These are phyloP conservation scores for Ganoderma sinense DNA, from an alignment of 1,284 basidiomycete species.

Conservation along the genomic window DNA sequence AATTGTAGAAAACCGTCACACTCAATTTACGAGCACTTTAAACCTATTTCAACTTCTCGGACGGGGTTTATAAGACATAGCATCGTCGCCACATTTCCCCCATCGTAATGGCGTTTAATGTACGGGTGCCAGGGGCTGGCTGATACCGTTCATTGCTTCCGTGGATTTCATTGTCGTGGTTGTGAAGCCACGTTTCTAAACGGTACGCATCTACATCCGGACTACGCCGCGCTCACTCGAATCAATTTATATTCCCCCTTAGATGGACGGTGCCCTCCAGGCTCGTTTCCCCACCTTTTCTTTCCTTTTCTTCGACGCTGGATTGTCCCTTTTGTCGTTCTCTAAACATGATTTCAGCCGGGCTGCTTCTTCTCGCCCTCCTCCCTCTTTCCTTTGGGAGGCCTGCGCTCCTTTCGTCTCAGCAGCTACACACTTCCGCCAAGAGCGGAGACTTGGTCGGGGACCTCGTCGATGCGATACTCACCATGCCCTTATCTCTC, in stretches of 20 bases:
- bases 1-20: no score
- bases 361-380: slow-evolving; percentile 29
- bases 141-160: neutral
- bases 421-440: slow-evolving; percentile 19
- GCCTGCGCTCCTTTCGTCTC: slow-evolving; percentile 18
- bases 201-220: neutral
- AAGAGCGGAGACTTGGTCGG: slow-evolving; percentile 31
- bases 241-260: neutral
- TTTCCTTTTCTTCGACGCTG: neutral
- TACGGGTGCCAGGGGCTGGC: neutral
- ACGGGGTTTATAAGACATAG: neutral
- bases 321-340: neutral
- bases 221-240: neutral
- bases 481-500: slow-evolving; percentile 38
- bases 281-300: neutral
- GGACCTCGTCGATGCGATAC: slow-evolving; percentile 30
- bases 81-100: neutral
- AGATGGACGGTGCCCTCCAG: neutral
- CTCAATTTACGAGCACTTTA: no score
- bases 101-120: neutral
- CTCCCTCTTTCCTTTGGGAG: slow-evolving; percentile 31
- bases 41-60: no score
- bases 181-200: neutral
- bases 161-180: neutral
- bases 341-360: slow-evolving; percentile 24